Evolutionary conservation across 2,329 filamentous ascomycete genomes (phyloP).

Genomic region (Penicillium brasilianum): DNA sequence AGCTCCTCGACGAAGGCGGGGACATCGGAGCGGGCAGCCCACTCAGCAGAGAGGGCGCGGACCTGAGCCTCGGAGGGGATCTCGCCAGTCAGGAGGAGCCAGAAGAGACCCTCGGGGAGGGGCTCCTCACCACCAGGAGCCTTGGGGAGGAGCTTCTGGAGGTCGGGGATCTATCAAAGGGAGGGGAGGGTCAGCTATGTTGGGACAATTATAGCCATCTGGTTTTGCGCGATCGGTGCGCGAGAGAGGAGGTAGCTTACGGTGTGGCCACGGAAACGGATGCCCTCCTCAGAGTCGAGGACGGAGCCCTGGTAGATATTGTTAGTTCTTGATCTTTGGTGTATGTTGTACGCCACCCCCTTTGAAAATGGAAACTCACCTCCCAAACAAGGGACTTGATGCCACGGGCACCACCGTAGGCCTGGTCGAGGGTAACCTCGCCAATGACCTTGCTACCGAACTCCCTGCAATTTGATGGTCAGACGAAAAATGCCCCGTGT

Average conservation of each 20-base stretch:
- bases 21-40: slow-evolving; percentile 95
- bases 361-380: slow-evolving; percentile 47
- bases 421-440: slow-evolving; percentile 98
- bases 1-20: slow-evolving; percentile 99
- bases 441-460: slow-evolving; percentile 94
- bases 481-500: not conserved
- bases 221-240: not conserved
- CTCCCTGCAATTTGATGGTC: slow-evolving; percentile 63
- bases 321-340: slow-evolving; percentile 3
- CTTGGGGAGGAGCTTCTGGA: slow-evolving; percentile 96
- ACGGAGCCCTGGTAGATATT: slow-evolving; percentile 71
- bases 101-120: slow-evolving; percentile 99
- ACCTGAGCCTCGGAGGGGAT: slow-evolving; percentile 98
- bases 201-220: not conserved
- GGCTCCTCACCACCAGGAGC: slow-evolving; percentile 96
- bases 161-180: slow-evolving; percentile 78
- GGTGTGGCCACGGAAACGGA: slow-evolving; percentile 98
- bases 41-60: slow-evolving; percentile 95
- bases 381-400: slow-evolving; percentile 99
- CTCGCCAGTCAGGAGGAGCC: slow-evolving; percentile 97
- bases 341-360: slow-evolving; percentile 1
- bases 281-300: slow-evolving; percentile 97
- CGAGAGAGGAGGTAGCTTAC: slow-evolving; percentile 44
- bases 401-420: slow-evolving; percentile 97
- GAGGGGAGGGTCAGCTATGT: slow-evolving; percentile 21